phyloP scores from a whole-genome alignment of 768 basidiomycete genomes.

The Boletus eberwhitei region DNA sequence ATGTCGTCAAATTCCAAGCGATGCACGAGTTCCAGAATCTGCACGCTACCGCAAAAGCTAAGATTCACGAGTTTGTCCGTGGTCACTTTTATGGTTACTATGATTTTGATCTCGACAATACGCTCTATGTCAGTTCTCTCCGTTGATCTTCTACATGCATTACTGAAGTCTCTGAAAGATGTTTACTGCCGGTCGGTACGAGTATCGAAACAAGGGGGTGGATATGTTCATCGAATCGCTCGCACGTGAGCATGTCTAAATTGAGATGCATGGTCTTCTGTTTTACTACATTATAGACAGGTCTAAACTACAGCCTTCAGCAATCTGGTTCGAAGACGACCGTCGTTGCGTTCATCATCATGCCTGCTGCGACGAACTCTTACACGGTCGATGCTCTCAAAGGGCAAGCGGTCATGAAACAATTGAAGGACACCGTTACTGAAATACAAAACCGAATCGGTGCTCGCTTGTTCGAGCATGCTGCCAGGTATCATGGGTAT shows the following conservation, averaged over 20 bases:
- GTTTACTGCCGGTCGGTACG: slow-evolving; percentile 99
- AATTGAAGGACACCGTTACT: slow-evolving; percentile 90
- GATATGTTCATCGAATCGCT: slow-evolving; percentile 99
- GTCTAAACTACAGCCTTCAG: slow-evolving; percentile 62
- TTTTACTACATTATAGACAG: slow-evolving; percentile 16
- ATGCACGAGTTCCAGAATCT: slow-evolving; percentile 99
- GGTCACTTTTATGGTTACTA: slow-evolving; percentile 99
- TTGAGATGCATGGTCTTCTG: background rate
- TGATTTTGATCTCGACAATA: slow-evolving; percentile 93
- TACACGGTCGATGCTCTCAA: slow-evolving; percentile 98
- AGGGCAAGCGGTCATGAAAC: slow-evolving; percentile 95
- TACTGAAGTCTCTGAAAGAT: slow-evolving; percentile 48
- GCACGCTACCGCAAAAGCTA: slow-evolving; percentile 89
- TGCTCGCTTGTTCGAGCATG: slow-evolving; percentile 88
- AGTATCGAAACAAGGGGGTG: slow-evolving; percentile 98
- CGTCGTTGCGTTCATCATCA: slow-evolving; percentile 97
- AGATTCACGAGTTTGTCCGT: slow-evolving; percentile 96
- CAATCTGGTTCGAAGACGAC: slow-evolving; percentile 68
- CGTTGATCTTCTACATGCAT: background rate
- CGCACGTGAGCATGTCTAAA: slow-evolving; percentile 58
- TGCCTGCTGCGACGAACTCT: slow-evolving; percentile 94
- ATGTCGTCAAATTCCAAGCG: slow-evolving; percentile 98
- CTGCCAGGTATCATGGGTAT: slow-evolving; percentile 87
- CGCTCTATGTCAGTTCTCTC: slow-evolving; percentile 61
- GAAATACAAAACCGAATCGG: slow-evolving; percentile 95